Evolutionary conservation across 1,284 basidiomycete genomes (phyloP), one percentile per base, ranked within the genome.

Genomic region (Lentinus polychrous): DNA sequence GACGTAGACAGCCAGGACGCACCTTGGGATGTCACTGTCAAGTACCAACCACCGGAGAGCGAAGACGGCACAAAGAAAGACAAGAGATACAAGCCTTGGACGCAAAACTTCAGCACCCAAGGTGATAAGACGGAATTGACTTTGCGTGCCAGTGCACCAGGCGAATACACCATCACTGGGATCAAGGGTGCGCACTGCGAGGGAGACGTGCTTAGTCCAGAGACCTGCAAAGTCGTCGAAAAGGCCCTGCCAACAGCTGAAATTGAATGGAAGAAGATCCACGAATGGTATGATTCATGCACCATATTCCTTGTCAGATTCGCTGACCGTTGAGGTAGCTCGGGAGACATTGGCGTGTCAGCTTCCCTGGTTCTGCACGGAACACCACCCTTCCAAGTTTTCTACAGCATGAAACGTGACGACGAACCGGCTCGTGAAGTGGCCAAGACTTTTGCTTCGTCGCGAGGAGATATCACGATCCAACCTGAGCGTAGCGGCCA

Each of bases 271-370:
- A 86, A 85, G 59, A 85, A 87, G 46, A 88, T 98, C 55, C 89
- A 94, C 57, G 95, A 94, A 71, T 93, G 91, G 91, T 88, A 57
- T 49, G 71, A 60, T n/a, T n/a, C 44, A 15, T 24, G 35, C 6
- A 22, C 20, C 34, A 17, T 44, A 52, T 3, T 11, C 7, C 46
- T 54, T 17, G 10, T 31, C 41, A 34, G 18, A 43, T 37, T 39
- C 12, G 41, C 8, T 37, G 39, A 5, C 55, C 56, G 14, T 45
- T 34, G 12, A 43, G 40, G 50, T 52, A 97, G 94, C 63, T 93
- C 92, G 32, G 92, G 94, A 11, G 93, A 97, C 56, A 94, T 91
- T 22, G 95, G 95, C 8, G 87, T 95, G 44, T 86, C 86, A 22
- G 91, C 91, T 4, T 81, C 86, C 11, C 81, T 97, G 40, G 80